Evolutionary conservation across 2,329 filamentous ascomycete genomes (phyloP).

Genomic region (Trichoderma asperellum): DNA sequence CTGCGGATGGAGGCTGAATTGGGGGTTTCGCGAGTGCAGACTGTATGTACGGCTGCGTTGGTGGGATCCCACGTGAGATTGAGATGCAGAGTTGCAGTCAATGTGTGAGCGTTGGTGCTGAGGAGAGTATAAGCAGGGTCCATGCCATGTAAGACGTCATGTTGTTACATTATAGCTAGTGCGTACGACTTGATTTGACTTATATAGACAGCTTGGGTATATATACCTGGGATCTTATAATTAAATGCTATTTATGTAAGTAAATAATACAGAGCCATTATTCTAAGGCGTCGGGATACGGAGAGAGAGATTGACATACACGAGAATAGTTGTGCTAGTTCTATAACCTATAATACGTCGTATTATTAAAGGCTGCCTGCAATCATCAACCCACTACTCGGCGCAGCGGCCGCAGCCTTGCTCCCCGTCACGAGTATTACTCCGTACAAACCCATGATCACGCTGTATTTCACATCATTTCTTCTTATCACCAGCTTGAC

Average conservation of each 20-base stretch:
- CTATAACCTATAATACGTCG: background rate
- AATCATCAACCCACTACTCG: background rate
- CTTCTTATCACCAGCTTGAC: background rate
- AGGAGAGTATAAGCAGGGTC: background rate
- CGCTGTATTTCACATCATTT: background rate
- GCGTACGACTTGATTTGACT: background rate
- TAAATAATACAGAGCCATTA: background rate
- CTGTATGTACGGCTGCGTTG: background rate
- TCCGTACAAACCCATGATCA: background rate
- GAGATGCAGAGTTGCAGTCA: background rate
- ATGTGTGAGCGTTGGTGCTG: background rate
- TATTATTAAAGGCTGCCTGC: background rate
- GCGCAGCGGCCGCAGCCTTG: conserved; percentile 1
- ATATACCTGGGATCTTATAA: background rate
- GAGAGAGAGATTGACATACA: no score
- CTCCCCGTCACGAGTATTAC: background rate
- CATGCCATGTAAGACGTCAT: background rate
- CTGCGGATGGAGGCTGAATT: background rate
- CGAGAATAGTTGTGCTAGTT: no score
- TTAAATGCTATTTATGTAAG: background rate
- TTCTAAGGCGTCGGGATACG: no score
- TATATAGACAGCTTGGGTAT: background rate
- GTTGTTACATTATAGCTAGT: background rate
- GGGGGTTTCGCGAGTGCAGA: background rate
- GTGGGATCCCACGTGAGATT: background rate